Evolutionary conservation across 352 stramenopile species (phyloP), one percentile per base, ranked within the genome.

Genomic region (Globisporangium carolinianum): DNA sequence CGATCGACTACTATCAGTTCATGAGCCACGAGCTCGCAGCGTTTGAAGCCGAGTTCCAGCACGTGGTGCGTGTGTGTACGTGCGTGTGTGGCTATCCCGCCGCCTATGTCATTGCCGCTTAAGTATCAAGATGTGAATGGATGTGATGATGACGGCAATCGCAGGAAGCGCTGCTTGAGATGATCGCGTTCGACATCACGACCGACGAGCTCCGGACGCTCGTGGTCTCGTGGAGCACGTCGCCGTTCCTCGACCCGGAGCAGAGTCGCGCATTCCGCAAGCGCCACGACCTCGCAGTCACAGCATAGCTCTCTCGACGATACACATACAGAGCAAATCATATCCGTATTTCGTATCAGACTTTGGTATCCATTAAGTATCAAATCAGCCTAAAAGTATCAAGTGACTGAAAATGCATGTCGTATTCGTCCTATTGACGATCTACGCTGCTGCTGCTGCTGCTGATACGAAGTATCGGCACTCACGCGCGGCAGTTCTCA

Each of bases 401-500:
- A n/a, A n/a, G n/a, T n/a, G n/a, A n/a, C n/a, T n/a, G n/a, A n/a
- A n/a, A n/a, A n/a, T n/a, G n/a, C n/a, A n/a, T n/a, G n/a, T n/a
- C n/a, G n/a, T n/a, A n/a, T n/a, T n/a, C n/a, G n/a, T n/a, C n/a
- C n/a, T n/a, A n/a, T n/a, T n/a, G n/a, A n/a, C n/a, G n/a, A n/a
- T n/a, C n/a, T n/a, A n/a, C n/a, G n/a, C n/a, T n/a, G n/a, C n/a
- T n/a, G n/a, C n/a, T n/a, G n/a, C n/a, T n/a, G n/a, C n/a, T n/a
- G n/a, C n/a, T n/a, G n/a, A n/a, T n/a, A n/a, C n/a, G n/a, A n/a
- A n/a, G n/a, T n/a, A n/a, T n/a, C n/a, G n/a, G n/a, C n/a, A n/a
- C 51, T 72, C 81, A 94, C 24, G 80, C 83, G 59, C 94, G 86
- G 65, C 92, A 98, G 75, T 98, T 98, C 47, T 94, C 79, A 54